Base-by-base conservation (phyloP, 2,329 filamentous ascomycete genomes). In the Chaetomiaceae sp. region DNA sequence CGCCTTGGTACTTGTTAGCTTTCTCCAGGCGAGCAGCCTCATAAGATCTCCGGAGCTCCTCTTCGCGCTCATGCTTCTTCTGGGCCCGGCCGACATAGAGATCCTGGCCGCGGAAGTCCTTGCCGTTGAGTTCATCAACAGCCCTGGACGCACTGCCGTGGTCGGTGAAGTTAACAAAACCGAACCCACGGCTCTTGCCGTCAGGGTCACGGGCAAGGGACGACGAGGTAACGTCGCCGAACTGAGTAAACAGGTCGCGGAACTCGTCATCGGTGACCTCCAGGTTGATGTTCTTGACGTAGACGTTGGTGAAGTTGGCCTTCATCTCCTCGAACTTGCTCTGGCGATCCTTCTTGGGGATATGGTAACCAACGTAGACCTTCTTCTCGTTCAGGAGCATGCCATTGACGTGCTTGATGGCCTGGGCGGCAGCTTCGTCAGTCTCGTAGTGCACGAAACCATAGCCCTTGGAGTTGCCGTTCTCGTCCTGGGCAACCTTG, bases 271-370 rank as follows among this genome's bases (percentile, higher is more conserved):
- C 94, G 55, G 84, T 87, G 60, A 86, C 89, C 44, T 96, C 92
- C 32, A 76, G 67, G 66, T 85, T 83, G 65, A 99, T 87, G 79
- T 99, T 99, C 86, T 99, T 99, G 78, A 99, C 89, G 77, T 99
- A 99, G 74, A 99, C 86, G 74, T 99, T 99, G 79, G 94, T 99
- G 82, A 95, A 99, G 82, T 99, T 99, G 74, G 94, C 94, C 86
- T 99, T 99, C 92, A 99, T 99, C 82, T 99, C 94, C 79, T 99
- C 94, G 66, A 97, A 97, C 79, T 99, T 99, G 89, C 90, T 96
- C 83, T 97, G 94, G 67, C 94, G 92, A 71, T 99, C 94, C 83
- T 97, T 97, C 87, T 97, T 97, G 72, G 94, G 91, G 67, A 99
- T 97, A 77, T 99, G 94, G 76, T 96, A 92, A 61, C 94, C 94